Base-by-base conservation (phyloP, 2,329 filamentous ascomycete genomes). In the Arthrobotrys sinensis region DNA sequence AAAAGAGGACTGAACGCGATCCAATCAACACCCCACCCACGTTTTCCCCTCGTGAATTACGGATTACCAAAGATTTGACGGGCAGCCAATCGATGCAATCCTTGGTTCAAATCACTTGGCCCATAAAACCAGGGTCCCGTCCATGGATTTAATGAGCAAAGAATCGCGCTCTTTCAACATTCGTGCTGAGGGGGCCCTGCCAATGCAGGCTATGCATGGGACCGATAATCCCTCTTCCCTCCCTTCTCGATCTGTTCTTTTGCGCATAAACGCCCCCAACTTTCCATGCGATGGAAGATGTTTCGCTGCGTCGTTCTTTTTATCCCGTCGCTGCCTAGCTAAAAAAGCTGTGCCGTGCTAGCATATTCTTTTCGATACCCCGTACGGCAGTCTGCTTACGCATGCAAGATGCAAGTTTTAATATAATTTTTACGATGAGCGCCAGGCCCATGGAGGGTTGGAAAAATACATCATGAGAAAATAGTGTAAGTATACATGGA, bases 131-230 rank as follows among this genome's bases (percentile, higher is more conserved):
- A 19, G 52, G 52, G 52, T 57, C 24, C 36, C n/a, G n/a, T 2
- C 28, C 50, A 53, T 36, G 52, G 52, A 40, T 19, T 16, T 16
- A 53, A 53, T 53, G 50, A 53, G 28, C n/a, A 5, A 57, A 60
- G 55, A 60, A 28, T 60, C 55, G 55, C 55, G 55, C 53, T 60
- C n/a, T 43, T 70, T 43, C 55, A 48, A 38, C 11, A 40, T 50
- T 63, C 55, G 55, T 55, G 67, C 67, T 52, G 67, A 71, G 32
- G 50, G 55, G 53, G 45, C 67, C 67, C 34, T 71, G 67, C 55
- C 64, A 34, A 21, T 64, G 40, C 24, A 64, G 52, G 21, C 28
- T 21, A 60, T 43, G 36, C 55, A 60, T 43, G 36, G 55, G 36
- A 3, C 16, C n/a, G 55, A 60, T 60, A 60, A 60, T 60, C 55